Conservation (phyloP, 1,139 yeast species). For the Protomyces inouyei region DNA sequence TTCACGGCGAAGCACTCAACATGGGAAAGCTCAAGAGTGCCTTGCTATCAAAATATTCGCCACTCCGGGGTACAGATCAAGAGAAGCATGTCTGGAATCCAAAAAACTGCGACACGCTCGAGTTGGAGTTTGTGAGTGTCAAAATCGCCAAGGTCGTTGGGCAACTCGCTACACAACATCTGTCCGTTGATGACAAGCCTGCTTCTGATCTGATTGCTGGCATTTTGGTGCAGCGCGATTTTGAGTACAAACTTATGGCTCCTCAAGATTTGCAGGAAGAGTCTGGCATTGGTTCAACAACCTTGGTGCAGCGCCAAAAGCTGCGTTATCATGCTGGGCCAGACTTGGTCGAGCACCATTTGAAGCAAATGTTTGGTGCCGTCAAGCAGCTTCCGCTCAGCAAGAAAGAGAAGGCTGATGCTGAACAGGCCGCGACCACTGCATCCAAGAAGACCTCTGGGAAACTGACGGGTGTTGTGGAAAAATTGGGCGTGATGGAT, state of each 20-base stretch:
- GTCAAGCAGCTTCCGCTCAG: conserved; percentile 52
- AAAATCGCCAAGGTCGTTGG: conserved; percentile 57
- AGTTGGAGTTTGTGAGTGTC: conserved; percentile 71
- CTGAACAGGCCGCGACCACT: conserved; percentile 38
- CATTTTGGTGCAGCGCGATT: conserved; percentile 84
- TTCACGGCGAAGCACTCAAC: conserved; percentile 97
- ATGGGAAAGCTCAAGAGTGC: conserved; percentile 98
- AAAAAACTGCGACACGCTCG: conserved; percentile 76
- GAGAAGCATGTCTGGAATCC: conserved; percentile 95
- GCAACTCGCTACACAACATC: conserved; percentile 30
- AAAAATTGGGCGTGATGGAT: conserved; percentile 40
- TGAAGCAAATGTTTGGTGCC: conserved; percentile 92
- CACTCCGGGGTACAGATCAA: conserved; percentile 75
- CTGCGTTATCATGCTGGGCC: conserved; percentile 75
- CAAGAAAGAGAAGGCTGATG: background rate
- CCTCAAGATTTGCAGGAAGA: conserved; percentile 84
- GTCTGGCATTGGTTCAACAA: conserved; percentile 79
- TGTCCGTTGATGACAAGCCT: conserved; percentile 34
- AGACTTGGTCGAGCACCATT: conserved; percentile 78
- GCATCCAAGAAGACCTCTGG: conserved; percentile 40
- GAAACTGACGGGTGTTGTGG: conserved; percentile 22
- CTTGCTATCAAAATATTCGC: conserved; percentile 74
- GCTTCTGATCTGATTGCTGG: conserved; percentile 58
- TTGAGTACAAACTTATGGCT: conserved; percentile 75
- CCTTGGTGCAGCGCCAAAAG: conserved; percentile 74